phyloP scores from a whole-genome alignment of 805 yeast genomes.

The Schizosaccharomyces japonicus region DNA sequence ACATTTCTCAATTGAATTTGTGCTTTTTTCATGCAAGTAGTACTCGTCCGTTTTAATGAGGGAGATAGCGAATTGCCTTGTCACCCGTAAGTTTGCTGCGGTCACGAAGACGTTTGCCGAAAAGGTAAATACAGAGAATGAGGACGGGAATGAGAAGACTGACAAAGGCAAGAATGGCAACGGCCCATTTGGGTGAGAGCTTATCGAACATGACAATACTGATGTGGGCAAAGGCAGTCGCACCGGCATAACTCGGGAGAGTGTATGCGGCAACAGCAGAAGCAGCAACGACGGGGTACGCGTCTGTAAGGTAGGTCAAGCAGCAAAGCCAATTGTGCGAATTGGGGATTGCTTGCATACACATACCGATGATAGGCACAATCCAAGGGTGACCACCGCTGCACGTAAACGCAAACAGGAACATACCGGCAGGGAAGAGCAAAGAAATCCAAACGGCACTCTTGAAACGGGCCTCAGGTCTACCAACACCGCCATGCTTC shows the following conservation, averaged over 20 bases:
- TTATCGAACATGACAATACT: slow-evolving; percentile 2
- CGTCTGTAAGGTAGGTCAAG: slow-evolving; percentile 48
- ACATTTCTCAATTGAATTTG: too few species aligned
- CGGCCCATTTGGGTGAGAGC: background rate
- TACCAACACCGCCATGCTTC: background rate
- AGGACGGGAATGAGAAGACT: background rate
- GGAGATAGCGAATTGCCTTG: background rate
- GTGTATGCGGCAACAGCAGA: slow-evolving; percentile 41
- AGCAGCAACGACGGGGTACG: slow-evolving; percentile 42
- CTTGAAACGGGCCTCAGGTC: slow-evolving; percentile 1
- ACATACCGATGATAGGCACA: background rate
- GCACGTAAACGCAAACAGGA: slow-evolving; percentile 2
- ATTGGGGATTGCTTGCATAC: background rate
- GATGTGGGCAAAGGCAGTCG: slow-evolving; percentile 1
- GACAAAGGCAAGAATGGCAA: background rate
- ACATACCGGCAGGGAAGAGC: background rate
- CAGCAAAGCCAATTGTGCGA: background rate
- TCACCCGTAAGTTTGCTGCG: background rate
- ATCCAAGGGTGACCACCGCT: background rate
- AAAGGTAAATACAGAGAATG: background rate
- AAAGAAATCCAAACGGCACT: background rate
- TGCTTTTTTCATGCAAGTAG: too few species aligned
- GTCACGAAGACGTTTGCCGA: background rate
- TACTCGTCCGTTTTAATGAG: too few species aligned
- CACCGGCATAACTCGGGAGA: background rate